These are phyloP conservation scores for Boletus subparvulus DNA, from an alignment of 768 basidiomycete species.

Conservation along the genomic window DNA sequence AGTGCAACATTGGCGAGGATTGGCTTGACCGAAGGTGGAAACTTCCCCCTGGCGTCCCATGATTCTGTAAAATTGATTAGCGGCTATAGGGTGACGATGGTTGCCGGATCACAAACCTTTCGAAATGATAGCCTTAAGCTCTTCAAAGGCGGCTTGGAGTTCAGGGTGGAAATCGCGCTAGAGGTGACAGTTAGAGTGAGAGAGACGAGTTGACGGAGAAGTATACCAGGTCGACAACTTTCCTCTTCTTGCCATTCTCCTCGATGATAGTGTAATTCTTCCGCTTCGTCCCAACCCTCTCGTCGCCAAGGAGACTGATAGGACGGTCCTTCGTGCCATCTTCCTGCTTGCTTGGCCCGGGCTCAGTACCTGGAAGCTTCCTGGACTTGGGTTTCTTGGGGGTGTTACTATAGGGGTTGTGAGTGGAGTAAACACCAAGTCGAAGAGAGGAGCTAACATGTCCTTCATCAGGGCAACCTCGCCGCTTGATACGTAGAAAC, in stretches of 20 bases:
- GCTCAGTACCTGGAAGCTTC: constrained; percentile 37
- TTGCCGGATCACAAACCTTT: constrained; percentile 41
- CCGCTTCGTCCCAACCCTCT: constrained; percentile 48
- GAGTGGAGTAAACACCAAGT: constrained; percentile 5
- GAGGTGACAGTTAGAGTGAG: neutral
- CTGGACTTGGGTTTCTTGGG: constrained; percentile 75
- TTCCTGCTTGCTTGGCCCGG: constrained; percentile 26
- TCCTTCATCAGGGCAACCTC: constrained; percentile 86
- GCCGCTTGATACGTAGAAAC: constrained; percentile 89
- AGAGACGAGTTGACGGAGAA: neutral
- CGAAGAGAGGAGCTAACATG: constrained; percentile 39
- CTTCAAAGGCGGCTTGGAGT: constrained; percentile 59
- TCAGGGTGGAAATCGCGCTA: constrained; percentile 72
- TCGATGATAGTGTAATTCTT: constrained; percentile 52
- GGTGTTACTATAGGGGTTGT: constrained; percentile 39
- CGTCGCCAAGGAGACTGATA: constrained; percentile 43
- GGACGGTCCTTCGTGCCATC: constrained; percentile 54
- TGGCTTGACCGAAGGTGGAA: constrained; percentile 80
- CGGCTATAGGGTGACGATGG: neutral
- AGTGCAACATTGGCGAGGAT: constrained; percentile 68
- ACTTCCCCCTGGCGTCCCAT: constrained; percentile 85
- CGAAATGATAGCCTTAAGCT: constrained; percentile 58
- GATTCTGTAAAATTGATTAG: constrained; percentile 46
- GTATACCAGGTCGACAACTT: constrained; percentile 62
- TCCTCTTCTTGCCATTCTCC: constrained; percentile 69